These are phyloP conservation scores for Silene noctiflora DNA, from an alignment of 179 eudicot genomes.

Conservation along the genomic window DNA sequence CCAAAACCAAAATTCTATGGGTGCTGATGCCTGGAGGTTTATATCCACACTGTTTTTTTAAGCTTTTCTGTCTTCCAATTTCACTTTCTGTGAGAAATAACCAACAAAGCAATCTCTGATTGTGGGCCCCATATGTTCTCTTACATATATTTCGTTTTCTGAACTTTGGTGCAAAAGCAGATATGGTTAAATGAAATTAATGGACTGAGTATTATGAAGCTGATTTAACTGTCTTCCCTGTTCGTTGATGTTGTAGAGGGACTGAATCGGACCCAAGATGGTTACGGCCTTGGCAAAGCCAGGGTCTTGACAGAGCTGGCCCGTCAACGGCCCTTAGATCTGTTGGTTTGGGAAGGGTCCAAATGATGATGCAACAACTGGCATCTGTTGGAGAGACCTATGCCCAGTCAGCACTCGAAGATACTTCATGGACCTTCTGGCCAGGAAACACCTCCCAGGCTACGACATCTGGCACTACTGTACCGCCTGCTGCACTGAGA, in stretches of 20 bases:
- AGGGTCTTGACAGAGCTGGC: constrained; percentile 79
- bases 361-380: constrained; percentile 95
- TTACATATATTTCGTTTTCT: not conserved
- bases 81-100: not conserved
- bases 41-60: not conserved
- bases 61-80: constrained; percentile 1
- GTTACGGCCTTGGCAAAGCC: constrained; percentile 59
- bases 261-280: constrained; percentile 61
- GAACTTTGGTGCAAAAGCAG: not conserved
- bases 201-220: not conserved
- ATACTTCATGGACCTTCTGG: constrained; percentile 82
- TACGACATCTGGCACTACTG: constrained; percentile 45
- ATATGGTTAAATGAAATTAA: not conserved
- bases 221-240: not conserved
- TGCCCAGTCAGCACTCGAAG: constrained; percentile 73
- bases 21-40: constrained; percentile 74
- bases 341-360: constrained; percentile 74
- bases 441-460: constrained; percentile 74
- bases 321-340: constrained; percentile 65
- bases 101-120: too few species aligned
- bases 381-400: constrained; percentile 94
- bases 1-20: constrained; percentile 55
- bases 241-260: constrained; percentile 37
- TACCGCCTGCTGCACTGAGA: constrained; percentile 43
- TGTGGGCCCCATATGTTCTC: not conserved